Conservation (phyloP, 768 basidiomycete genomes). For the Suillus spraguei region DNA sequence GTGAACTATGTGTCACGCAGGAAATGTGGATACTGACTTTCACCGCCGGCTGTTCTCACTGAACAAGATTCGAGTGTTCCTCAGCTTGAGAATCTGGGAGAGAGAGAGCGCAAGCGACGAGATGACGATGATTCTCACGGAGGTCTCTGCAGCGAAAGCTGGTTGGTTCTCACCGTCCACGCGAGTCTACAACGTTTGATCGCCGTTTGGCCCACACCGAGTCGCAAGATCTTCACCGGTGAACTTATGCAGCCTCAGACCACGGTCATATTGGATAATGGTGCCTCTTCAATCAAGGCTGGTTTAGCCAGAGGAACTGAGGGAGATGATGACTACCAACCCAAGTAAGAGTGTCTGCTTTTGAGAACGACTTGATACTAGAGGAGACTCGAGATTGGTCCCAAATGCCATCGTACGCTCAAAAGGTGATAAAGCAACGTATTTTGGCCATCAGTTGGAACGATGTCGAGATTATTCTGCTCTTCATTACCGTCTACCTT, state of each 20-base stretch:
- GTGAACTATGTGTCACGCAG: not conserved
- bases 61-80: not conserved
- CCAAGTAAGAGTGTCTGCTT: slow-evolving; percentile 22
- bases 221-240: not conserved
- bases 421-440: slow-evolving; percentile 79
- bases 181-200: not conserved
- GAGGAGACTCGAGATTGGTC: slow-evolving; percentile 50
- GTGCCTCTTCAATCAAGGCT: slow-evolving; percentile 80
- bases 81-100: not conserved
- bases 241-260: slow-evolving; percentile 14
- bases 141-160: not conserved
- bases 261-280: slow-evolving; percentile 84
- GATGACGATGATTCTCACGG: slow-evolving; percentile 1
- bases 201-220: not conserved
- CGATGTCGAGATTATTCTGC: slow-evolving; percentile 79
- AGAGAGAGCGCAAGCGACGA: not conserved
- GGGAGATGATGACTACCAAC: slow-evolving; percentile 25
- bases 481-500: slow-evolving; percentile 80
- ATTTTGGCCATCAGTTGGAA: slow-evolving; percentile 84
- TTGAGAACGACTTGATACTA: slow-evolving; percentile 11
- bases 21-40: not conserved
- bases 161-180: slow-evolving; percentile 4
- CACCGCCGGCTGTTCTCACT: not conserved
- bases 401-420: slow-evolving; percentile 85
- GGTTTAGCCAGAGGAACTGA: slow-evolving; percentile 47